Evolutionary conservation across 495 filamentous ascomycete genomes (phyloP), one percentile per base, ranked within the genome.

Genomic region (Hypoxylon lenormandii): DNA sequence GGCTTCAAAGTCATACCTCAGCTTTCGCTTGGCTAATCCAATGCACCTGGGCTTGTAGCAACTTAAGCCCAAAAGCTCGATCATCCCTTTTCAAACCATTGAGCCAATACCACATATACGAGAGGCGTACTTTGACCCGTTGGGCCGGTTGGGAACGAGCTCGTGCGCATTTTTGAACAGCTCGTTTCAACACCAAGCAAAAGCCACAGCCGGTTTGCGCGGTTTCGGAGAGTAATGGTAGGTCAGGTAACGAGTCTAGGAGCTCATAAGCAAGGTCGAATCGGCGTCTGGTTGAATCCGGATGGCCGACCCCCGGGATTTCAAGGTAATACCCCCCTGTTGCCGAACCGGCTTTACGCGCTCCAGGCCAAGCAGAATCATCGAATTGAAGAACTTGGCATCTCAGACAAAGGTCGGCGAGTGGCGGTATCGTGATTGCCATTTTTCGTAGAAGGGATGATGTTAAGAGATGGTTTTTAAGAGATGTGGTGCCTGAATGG

Each of bases 321-420:
- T 11, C 15, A 10, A 59, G 42, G 28, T 48, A 38, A 40, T 30
- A 38, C 37, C 55, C 55, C 11, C 28, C 21, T 2, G 12, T 16
- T 1, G 16, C 55, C 7, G 40, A 47, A 21, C 54, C 38, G 11
- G 30, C 38, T 15, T 19, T 12, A 19, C 33, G 21, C 21, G 38
- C 22, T 4, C 22, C 22, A 0, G 54, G 46, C 45, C 46, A 51
- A 8, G 18, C 22, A 2, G 57, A 60, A 16, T 60, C 57, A 15
- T 60, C 47, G 13, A 50, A 43, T 7, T 50, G 19, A 15, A 50
- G 46, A 19, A 60, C 30, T 5, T n/a, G 33, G 26, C 57, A 60
- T 8, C 19, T 23, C 10, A 23, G 15, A 26, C 57, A 60, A 5
- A 60, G 12, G 21, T 42, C 23, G 8, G 54, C 18, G 26, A 46